Conservation (phyloP, 1,139 yeast genomes). For the Geotrichum fermentans region DNA sequence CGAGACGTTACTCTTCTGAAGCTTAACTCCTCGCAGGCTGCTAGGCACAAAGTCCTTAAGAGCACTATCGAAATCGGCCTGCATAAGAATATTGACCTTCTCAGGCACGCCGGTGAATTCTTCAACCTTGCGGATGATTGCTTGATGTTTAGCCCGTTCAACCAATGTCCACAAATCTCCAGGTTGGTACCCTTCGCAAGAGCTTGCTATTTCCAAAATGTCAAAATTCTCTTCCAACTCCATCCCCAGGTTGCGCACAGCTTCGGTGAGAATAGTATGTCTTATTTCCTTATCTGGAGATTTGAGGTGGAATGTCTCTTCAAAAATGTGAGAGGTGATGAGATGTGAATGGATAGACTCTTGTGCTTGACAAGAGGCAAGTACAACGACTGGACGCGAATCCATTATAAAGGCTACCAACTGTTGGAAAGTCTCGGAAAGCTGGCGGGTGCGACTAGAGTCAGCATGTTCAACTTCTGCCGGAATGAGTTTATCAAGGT, state of each 20-base stretch:
- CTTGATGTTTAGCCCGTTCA: slow-evolving; percentile 67
- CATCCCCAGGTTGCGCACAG: slow-evolving; percentile 39
- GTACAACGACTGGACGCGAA: slow-evolving; percentile 48
- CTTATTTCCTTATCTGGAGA: slow-evolving; percentile 71
- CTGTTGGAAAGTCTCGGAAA: slow-evolving; percentile 46
- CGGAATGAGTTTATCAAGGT: slow-evolving; percentile 69
- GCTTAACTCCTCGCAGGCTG: slow-evolving; percentile 76
- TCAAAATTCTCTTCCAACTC: slow-evolving; percentile 45
- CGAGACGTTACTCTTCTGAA: slow-evolving; percentile 66
- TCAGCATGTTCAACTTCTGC: slow-evolving; percentile 70
- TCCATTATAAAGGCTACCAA: slow-evolving; percentile 40
- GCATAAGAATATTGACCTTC: slow-evolving; percentile 17
- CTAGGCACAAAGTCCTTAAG: slow-evolving; percentile 71
- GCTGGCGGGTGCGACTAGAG: slow-evolving; percentile 54
- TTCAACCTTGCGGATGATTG: slow-evolving; percentile 26
- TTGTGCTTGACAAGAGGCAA: slow-evolving; percentile 59
- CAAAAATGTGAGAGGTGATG: slow-evolving; percentile 66
- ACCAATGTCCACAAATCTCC: slow-evolving; percentile 68
- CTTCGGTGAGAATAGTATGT: slow-evolving; percentile 47
- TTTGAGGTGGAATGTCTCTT: slow-evolving; percentile 53
- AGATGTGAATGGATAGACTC: slow-evolving; percentile 61
- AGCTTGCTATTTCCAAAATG: slow-evolving; percentile 62
- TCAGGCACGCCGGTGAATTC: slow-evolving; percentile 18
- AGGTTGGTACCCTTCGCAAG: slow-evolving; percentile 87
- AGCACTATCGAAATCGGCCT: slow-evolving; percentile 51